Percentiles rank a stretch among this genome's conserved stretches.
Conservation (phyloP, 2,329 filamentous ascomycete species). For the Diatrype stigma region DNA sequence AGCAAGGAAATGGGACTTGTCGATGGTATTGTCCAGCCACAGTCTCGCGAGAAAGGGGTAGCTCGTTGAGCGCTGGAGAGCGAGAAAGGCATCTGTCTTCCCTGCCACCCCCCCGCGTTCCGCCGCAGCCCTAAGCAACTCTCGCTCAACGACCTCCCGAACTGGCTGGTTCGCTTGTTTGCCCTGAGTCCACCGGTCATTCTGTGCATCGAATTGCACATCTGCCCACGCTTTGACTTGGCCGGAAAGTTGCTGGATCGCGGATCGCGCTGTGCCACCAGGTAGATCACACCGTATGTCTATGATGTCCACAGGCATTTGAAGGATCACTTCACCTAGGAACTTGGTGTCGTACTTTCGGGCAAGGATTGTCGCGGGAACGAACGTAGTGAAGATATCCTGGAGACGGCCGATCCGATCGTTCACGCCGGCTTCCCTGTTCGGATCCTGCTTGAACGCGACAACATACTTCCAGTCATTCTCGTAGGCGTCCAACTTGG, state of each 20-base stretch:
- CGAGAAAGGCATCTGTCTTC: background rate
- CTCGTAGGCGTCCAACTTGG: background rate
- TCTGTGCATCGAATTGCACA: too few species aligned
- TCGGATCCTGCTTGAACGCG: background rate
- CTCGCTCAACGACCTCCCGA: background rate
- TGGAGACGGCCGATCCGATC: background rate
- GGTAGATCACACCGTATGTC: too few species aligned
- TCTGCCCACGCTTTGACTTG: too few species aligned
- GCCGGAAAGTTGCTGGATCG: too few species aligned
- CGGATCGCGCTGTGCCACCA: too few species aligned
- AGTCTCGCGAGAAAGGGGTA: background rate
- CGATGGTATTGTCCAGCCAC: background rate
- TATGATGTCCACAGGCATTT: too few species aligned
- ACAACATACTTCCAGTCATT: background rate
- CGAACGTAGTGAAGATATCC: background rate
- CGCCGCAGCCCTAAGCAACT: background rate
- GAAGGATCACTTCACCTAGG: too few species aligned
- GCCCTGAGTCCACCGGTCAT: too few species aligned
- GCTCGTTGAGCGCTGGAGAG: background rate
- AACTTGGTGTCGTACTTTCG: too few species aligned
- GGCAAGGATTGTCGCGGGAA: background rate
- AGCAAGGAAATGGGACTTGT: background rate
- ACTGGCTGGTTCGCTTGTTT: too few species aligned
- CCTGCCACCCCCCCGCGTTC: too few species aligned
- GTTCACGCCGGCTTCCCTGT: background rate